These are phyloP conservation scores for Saksenaea vasiformis DNA, from an alignment of 371 early-diverging fungal species.

Conservation along the genomic window DNA sequence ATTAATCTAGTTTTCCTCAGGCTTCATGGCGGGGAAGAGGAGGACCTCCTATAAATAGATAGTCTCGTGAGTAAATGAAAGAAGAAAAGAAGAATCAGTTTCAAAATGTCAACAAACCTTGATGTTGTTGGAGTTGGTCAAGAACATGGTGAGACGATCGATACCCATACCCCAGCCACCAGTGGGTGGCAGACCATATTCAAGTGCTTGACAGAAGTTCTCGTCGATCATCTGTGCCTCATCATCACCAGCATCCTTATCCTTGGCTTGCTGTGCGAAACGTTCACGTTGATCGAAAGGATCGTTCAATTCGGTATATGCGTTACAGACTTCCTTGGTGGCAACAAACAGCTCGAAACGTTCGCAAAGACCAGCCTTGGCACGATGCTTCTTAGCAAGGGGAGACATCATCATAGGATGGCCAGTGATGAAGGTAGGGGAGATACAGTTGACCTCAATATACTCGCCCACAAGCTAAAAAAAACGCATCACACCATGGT, in stretches of 20 bases:
- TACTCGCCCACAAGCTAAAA: conserved; percentile 93
- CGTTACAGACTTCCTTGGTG: conserved; percentile 99
- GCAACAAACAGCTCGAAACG: conserved; percentile 99
- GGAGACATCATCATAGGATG: conserved; percentile 99
- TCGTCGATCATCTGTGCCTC: conserved; percentile 99
- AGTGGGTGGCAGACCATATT: conserved; percentile 99
- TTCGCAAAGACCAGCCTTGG: conserved; percentile 92
- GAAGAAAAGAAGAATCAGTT: background rate
- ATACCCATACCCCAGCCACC: conserved; percentile 99
- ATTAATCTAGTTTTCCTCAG: conserved; percentile 53
- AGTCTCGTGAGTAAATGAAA: background rate
- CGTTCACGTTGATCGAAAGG: conserved; percentile 97
- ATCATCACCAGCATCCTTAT: conserved; percentile 99
- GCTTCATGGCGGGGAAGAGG: conserved; percentile 95
- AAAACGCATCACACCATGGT: background rate
- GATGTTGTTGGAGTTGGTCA: conserved; percentile 99
- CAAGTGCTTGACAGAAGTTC: conserved; percentile 96
- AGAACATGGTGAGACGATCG: conserved; percentile 98
- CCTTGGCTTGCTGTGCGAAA: conserved; percentile 96
- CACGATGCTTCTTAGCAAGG: conserved; percentile 98
- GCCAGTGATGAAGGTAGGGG: conserved; percentile 97
- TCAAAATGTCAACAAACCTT: conserved; percentile 39
- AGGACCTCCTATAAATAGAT: conserved; percentile 83
- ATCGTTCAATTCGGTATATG: conserved; percentile 99
- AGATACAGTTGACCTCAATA: conserved; percentile 94